phyloP scores from a whole-genome alignment of 371 early-diverging fungal genomes.

The Lichtheimia corymbifera region DNA sequence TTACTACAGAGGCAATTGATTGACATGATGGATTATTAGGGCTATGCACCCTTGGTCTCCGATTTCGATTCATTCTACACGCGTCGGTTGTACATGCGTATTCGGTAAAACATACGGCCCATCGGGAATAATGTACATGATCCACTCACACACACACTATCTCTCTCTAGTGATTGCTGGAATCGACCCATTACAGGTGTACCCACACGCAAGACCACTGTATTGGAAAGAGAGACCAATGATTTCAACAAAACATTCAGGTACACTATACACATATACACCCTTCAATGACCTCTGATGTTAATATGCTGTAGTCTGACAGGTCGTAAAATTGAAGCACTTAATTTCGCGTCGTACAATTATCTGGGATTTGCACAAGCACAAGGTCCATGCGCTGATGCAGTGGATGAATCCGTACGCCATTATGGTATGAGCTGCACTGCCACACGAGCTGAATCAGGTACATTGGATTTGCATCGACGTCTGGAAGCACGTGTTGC shows the following conservation, averaged over 20 bases:
- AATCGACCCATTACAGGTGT: constrained; percentile 97
- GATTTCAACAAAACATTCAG: constrained; percentile 89
- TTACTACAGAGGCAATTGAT: background rate
- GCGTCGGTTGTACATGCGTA: constrained; percentile 91
- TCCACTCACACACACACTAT: background rate
- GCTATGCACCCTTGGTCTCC: constrained; percentile 89
- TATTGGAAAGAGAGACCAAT: constrained; percentile 82
- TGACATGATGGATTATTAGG: constrained; percentile 37
- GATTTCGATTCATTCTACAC: constrained; percentile 98
- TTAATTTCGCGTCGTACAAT: constrained; percentile 99
- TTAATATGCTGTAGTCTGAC: constrained; percentile 57
- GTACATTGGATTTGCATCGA: constrained; percentile 69
- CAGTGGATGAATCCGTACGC: constrained; percentile 74
- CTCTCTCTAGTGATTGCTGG: constrained; percentile 82
- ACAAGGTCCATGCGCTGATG: constrained; percentile 91
- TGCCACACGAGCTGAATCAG: constrained; percentile 75
- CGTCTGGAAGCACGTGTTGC: constrained; percentile 94
- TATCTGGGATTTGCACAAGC: constrained; percentile 98
- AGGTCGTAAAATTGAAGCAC: constrained; percentile 77
- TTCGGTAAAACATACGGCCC: constrained; percentile 50
- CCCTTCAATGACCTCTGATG: background rate
- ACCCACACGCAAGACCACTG: constrained; percentile 88
- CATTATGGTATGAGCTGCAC: constrained; percentile 67
- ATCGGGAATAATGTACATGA: background rate
- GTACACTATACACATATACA: constrained; percentile 16